A percentile compares a stretch with the other conserved stretches of the same genome.
Conservation (phyloP, 192 early-diverging fungal genomes). For the Coemansia sp. region DNA sequence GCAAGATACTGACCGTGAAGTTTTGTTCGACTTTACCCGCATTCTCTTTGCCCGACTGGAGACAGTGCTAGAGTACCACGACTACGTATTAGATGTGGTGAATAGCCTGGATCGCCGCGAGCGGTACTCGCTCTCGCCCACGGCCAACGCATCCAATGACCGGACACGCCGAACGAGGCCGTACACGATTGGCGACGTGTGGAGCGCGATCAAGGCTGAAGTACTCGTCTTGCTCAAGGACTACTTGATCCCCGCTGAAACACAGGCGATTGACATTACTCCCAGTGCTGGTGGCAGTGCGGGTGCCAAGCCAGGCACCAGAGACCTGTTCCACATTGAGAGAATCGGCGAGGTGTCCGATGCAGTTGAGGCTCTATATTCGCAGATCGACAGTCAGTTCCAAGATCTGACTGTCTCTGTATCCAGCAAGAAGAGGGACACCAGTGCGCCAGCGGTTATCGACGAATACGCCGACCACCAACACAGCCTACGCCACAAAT, state of each 20-base stretch:
- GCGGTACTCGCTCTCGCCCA: slow-evolving; percentile 37
- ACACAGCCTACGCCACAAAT: slow-evolving; percentile 43
- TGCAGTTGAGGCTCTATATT: slow-evolving; percentile 43
- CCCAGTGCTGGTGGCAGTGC: slow-evolving; percentile 9
- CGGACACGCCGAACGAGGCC: slow-evolving; percentile 14
- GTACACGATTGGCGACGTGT: slow-evolving; percentile 55
- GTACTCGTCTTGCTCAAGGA: slow-evolving; percentile 50
- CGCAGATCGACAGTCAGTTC: slow-evolving; percentile 50
- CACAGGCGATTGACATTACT: slow-evolving; percentile 24
- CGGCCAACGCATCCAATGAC: slow-evolving; percentile 3
- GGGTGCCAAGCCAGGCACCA: slow-evolving; percentile 28
- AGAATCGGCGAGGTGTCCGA: slow-evolving; percentile 28
- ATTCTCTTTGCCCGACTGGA: slow-evolving; percentile 77
- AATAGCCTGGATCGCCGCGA: slow-evolving; percentile 54
- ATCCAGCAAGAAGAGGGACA: slow-evolving; percentile 33
- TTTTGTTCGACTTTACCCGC: slow-evolving; percentile 74
- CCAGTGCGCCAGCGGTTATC: slow-evolving; percentile 37
- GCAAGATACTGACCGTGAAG: slow-evolving; percentile 68
- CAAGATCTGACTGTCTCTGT: slow-evolving; percentile 39
- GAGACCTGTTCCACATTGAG: slow-evolving; percentile 55
- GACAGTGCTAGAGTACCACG: slow-evolving; percentile 74
- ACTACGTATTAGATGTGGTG: slow-evolving; percentile 68
- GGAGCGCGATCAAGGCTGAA: slow-evolving; percentile 54
- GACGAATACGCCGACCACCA: slow-evolving; percentile 55
- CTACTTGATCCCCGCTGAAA: slow-evolving; percentile 50